Percentiles rank a stretch among this genome's conserved stretches.
phyloP scores from a whole-genome alignment of 2,329 filamentous ascomycete genomes.

The Penicillium italicum region DNA sequence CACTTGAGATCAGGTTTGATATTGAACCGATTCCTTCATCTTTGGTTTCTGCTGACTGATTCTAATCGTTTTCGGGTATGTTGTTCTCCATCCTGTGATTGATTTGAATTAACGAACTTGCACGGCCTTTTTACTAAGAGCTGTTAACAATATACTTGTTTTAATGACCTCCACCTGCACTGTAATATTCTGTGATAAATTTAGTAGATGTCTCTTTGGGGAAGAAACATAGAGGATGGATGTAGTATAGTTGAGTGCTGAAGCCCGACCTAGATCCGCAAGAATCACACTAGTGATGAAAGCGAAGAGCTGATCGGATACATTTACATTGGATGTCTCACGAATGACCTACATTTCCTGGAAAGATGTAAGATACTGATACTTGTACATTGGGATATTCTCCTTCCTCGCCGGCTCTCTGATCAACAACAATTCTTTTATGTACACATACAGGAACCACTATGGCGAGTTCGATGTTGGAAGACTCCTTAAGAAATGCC shows the following conservation, averaged over 20 bases:
- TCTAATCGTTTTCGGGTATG: not conserved
- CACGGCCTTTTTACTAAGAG: not conserved
- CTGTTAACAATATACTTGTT: not conserved
- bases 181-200: not conserved
- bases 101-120: not conserved
- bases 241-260: not conserved
- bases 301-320: not conserved
- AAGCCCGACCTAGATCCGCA: not conserved
- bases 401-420: slow-evolving; percentile 3
- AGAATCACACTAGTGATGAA: not conserved
- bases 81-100: not conserved
- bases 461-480: not conserved
- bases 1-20: slow-evolving; percentile 3
- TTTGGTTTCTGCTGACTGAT: not conserved
- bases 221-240: not conserved
- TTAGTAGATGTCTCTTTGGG: no score
- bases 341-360: not conserved
- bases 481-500: slow-evolving; percentile 16
- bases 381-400: slow-evolving; percentile 13
- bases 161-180: not conserved
- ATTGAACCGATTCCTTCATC: not conserved
- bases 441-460: slow-evolving; percentile 16
- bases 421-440: slow-evolving; percentile 10
- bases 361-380: not conserved
- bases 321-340: not conserved